Evolutionary conservation across 1,139 yeast genomes (phyloP).

Genomic region (Debaryomyces singareniensis): DNA sequence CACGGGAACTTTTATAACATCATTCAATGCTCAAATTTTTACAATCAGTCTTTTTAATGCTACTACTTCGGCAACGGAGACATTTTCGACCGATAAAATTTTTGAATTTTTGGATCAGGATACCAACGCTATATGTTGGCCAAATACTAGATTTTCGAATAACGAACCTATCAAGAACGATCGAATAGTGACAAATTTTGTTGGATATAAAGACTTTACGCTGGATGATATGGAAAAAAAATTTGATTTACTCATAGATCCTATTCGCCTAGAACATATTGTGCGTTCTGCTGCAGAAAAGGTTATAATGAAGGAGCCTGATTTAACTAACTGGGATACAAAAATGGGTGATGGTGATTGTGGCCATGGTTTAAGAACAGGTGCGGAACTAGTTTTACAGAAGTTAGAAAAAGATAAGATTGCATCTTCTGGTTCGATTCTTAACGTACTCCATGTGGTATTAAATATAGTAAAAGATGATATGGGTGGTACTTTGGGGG

Average conservation of each 20-base stretch:
- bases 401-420: conserved; percentile 21
- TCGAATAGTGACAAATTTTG: conserved; percentile 31
- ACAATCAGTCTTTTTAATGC: conserved; percentile 43
- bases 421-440: conserved; percentile 12
- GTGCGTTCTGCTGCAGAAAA: conserved; percentile 31
- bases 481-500: conserved; percentile 55
- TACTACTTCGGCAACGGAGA: conserved; percentile 22
- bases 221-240: conserved; percentile 14
- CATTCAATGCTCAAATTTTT: conserved; percentile 47
- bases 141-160: conserved; percentile 1
- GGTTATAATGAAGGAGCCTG: conserved; percentile 37
- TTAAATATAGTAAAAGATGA: conserved; percentile 35
- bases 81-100: conserved; percentile 25
- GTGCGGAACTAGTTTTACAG: conserved; percentile 31
- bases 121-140: conserved; percentile 18
- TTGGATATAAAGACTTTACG: conserved; percentile 21
- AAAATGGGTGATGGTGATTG: conserved; percentile 51
- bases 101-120: conserved; percentile 32
- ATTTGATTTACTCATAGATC: conserved; percentile 25
- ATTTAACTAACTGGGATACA: conserved; percentile 44
- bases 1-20: conserved; percentile 44
- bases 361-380: conserved; percentile 40
- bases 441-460: conserved; percentile 28
- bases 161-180: conserved; percentile 1
- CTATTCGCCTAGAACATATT: conserved; percentile 19